These are phyloP conservation scores for Trametes cinnabarina DNA, from an alignment of 768 basidiomycete genomes.

Conservation along the genomic window DNA sequence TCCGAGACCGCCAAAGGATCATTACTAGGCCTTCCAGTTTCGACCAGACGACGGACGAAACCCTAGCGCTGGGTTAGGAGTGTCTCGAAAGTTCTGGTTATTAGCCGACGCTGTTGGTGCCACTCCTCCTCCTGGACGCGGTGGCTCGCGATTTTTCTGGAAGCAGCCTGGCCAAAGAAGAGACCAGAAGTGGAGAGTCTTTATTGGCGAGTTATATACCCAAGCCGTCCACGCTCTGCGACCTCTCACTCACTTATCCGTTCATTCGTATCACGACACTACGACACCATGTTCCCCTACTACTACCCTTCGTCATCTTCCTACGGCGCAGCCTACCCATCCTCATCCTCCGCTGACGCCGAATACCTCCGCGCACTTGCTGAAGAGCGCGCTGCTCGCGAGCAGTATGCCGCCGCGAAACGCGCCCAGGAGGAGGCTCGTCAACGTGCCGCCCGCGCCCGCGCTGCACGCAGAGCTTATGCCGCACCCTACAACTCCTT, in stretches of 20 bases:
- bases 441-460: conserved; percentile 28
- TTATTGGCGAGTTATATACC: background rate
- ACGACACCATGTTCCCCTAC: conserved; percentile 15
- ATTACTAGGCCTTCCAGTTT: background rate
- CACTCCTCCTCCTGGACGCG: background rate
- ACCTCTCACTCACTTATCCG: background rate
- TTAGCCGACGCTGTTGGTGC: background rate
- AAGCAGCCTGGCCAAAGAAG: background rate
- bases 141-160: background rate
- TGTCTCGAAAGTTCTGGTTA: conserved; percentile 11
- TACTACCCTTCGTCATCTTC: conserved; percentile 7
- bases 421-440: conserved; percentile 31
- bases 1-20: no score
- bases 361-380: conserved; percentile 29
- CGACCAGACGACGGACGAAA: background rate
- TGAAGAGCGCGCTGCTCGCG: conserved; percentile 30
- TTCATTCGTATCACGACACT: background rate
- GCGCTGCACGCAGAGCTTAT: conserved; percentile 24
- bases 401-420: conserved; percentile 26
- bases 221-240: background rate
- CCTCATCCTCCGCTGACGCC: conserved; percentile 12
- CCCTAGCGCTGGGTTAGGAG: conserved; percentile 3
- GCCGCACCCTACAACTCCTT: conserved; percentile 24
- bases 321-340: conserved; percentile 20
- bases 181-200: conserved; percentile 6